phyloP scores from a whole-genome alignment of 306 rosid genomes.

The Trichosanthes cucumerina region DNA sequence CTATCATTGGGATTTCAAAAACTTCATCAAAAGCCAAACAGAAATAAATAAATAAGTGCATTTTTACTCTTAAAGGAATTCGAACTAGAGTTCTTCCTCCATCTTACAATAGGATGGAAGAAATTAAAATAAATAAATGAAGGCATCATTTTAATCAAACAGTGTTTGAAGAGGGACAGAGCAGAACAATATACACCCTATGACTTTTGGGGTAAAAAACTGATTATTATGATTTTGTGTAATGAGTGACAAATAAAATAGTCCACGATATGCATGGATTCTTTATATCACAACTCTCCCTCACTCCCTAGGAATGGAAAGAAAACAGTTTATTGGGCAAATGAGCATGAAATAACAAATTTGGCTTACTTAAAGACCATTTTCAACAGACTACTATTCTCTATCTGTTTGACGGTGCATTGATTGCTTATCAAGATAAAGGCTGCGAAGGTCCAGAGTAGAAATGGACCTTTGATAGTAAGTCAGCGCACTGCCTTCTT shows the following conservation, averaged over 20 bases:
- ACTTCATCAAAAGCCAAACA: neutral
- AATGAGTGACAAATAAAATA: neutral
- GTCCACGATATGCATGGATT: neutral
- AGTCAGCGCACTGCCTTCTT: constrained; percentile 30
- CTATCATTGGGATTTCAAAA: neutral
- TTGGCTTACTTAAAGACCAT: neutral
- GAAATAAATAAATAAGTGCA: neutral
- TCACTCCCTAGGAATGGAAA: neutral
- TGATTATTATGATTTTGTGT: neutral
- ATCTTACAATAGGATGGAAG: neutral
- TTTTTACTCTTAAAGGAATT: neutral
- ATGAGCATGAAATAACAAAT: constrained; percentile 4
- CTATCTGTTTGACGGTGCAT: constrained; percentile 17
- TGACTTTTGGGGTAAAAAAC: neutral
- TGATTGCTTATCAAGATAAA: constrained; percentile 26
- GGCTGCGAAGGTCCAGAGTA: constrained; percentile 34
- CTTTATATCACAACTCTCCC: neutral
- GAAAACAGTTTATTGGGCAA: neutral
- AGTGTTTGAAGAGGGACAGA: neutral
- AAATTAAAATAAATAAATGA: neutral
- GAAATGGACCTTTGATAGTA: constrained; percentile 46
- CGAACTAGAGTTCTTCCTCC: neutral
- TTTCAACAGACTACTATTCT: constrained; percentile 8
- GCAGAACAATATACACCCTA: neutral
- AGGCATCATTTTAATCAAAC: neutral